Conservation (phyloP, 805 yeast species). For the Starmerella davenportii region DNA sequence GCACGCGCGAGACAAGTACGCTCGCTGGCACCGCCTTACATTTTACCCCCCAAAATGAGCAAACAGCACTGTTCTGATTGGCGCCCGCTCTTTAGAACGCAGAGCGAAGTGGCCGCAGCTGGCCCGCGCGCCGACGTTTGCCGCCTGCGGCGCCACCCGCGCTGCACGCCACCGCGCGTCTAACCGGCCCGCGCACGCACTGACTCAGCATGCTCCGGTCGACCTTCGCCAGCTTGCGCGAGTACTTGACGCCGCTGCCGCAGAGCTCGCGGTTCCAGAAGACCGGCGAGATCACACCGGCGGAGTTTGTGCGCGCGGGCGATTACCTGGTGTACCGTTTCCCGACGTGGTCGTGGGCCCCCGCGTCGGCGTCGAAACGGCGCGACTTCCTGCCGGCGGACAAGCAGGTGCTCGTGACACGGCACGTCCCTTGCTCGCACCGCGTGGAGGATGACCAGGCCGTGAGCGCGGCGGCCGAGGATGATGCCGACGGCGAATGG, state of each 20-base stretch:
- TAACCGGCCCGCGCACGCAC: no score
- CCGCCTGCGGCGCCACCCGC: no score
- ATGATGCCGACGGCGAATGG: slow-evolving; percentile 29
- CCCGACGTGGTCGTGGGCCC: slow-evolving; percentile 90
- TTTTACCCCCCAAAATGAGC: no score
- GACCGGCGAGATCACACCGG: slow-evolving; percentile 90
- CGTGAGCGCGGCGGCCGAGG: slow-evolving; percentile 16
- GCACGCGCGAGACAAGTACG: no score
- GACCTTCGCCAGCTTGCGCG: slow-evolving; percentile 35
- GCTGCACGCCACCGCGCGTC: no score
- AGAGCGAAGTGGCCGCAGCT: no score
- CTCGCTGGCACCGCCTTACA: no score
- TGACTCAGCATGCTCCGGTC: slow-evolving; percentile 10
- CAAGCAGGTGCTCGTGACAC: slow-evolving; percentile 74
- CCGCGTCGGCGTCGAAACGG: slow-evolving; percentile 35
- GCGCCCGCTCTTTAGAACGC: no score
- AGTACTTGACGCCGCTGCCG: slow-evolving; percentile 78
- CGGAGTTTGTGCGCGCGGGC: slow-evolving; percentile 86
- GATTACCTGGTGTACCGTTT: slow-evolving; percentile 79
- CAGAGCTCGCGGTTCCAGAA: slow-evolving; percentile 68
- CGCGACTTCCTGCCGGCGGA: slow-evolving; percentile 66
- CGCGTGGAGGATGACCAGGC: slow-evolving; percentile 26
- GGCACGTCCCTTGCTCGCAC: slow-evolving; percentile 71
- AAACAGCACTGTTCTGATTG: no score
- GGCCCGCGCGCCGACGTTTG: no score